Percentiles rank a stretch among this genome's conserved stretches.
These are phyloP conservation scores for Plasmodium gallinaceum DNA, from an alignment of 169 alveolate species.

Conservation along the genomic window DNA sequence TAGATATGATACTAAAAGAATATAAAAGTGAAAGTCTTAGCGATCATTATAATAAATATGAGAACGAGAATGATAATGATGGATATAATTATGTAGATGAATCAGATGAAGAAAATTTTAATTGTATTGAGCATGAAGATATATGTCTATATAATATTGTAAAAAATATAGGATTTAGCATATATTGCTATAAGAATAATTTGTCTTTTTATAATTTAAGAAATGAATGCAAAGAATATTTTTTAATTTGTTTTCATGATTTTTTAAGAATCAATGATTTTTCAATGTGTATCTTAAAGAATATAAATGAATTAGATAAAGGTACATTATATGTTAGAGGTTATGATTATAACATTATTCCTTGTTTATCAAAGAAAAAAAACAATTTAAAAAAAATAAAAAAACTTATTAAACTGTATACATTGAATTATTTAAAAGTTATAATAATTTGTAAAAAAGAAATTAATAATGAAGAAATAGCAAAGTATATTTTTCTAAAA, in stretches of 20 bases:
- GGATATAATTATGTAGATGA: conserved; percentile 3
- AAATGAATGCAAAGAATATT: conserved; percentile 34
- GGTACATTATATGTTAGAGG: conserved; percentile 70
- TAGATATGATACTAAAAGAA: conserved; percentile 20
- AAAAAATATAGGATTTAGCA: conserved; percentile 25
- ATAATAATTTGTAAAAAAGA: conserved; percentile 65
- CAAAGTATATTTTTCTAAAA: conserved; percentile 61
- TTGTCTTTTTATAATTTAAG: conserved; percentile 66
- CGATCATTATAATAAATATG: conserved; percentile 16
- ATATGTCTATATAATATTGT: conserved; percentile 44
- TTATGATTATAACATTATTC: conserved; percentile 59
- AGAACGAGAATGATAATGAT: conserved; percentile 8
- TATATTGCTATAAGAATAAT: conserved; percentile 38
- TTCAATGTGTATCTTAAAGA: conserved; percentile 63
- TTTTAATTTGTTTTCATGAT: conserved; percentile 69
- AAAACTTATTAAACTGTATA: conserved; percentile 46
- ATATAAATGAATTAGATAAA: conserved; percentile 31
- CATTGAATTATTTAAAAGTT: conserved; percentile 72
- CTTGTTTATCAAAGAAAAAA: conserved; percentile 48
- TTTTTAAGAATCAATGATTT: conserved; percentile 64
- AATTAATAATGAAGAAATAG: conserved; percentile 69
- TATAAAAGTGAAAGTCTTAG: conserved; percentile 23
- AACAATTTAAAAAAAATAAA: conserved; percentile 55
- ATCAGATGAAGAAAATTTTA: conserved; percentile 30
- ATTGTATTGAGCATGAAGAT: conserved; percentile 72